Conservation (phyloP, 1,284 basidiomycete genomes). For the Cutaneotrichosporon sp. region DNA sequence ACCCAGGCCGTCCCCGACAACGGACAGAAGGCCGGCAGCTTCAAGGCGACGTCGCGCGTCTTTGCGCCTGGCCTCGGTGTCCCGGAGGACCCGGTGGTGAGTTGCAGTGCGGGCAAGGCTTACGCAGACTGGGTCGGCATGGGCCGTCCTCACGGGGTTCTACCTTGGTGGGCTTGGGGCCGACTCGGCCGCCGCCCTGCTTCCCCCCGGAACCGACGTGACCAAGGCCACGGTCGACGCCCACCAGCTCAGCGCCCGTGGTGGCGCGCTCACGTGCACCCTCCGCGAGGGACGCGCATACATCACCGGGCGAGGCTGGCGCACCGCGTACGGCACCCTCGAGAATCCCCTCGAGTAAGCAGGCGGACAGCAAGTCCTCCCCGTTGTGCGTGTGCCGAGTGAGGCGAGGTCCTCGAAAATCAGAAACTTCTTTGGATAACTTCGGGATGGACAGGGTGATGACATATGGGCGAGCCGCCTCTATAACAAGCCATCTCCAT, state of each 20-base stretch:
- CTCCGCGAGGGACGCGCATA: constrained; percentile 11
- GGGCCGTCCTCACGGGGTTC: constrained; percentile 39
- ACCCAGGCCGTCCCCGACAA: constrained; percentile 32
- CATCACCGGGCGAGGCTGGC: constrained; percentile 21
- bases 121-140: constrained; percentile 38
- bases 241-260: constrained; percentile 16
- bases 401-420: too few relatives aligned
- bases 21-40: background rate
- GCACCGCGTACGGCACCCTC: constrained; percentile 15
- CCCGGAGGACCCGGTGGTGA: constrained; percentile 42
- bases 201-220: constrained; percentile 2
- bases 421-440: too few relatives aligned
- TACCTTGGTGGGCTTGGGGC: constrained; percentile 26
- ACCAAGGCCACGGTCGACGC: constrained; percentile 8
- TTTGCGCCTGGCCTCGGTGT: constrained; percentile 36
- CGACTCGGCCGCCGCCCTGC: background rate
- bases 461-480: too few relatives aligned
- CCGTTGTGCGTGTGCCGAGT: too few relatives aligned
- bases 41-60: constrained; percentile 29
- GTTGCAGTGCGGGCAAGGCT: background rate
- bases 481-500: too few relatives aligned
- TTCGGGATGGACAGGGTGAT: too few relatives aligned
- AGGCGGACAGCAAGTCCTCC: too few relatives aligned
- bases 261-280: constrained; percentile 16
- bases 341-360: constrained; percentile 12